Evolutionary conservation across 129 eudicot species (phyloP).

Genomic region (Kitagawia praeruptora): DNA sequence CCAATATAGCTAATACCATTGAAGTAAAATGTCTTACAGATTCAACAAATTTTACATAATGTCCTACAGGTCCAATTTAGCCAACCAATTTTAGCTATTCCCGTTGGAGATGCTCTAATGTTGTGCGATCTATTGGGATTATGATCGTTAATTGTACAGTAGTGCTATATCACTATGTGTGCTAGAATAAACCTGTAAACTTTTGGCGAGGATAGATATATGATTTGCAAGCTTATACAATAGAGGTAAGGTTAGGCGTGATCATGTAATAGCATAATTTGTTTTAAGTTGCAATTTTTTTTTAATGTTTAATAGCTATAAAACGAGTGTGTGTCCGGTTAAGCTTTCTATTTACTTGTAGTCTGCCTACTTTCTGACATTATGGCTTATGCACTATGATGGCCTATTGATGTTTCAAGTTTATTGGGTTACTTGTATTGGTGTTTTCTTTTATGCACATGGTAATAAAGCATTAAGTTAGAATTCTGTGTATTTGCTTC

Average conservation of each 20-base stretch:
- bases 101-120: no score
- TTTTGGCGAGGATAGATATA: background rate
- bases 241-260: background rate
- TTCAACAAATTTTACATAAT: no score
- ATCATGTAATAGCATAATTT: background rate
- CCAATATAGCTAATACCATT: no score
- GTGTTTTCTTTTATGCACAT: background rate
- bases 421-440: background rate
- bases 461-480: background rate
- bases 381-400: background rate
- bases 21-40: no score
- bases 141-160: background rate
- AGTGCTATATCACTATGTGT: background rate
- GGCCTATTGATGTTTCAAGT: background rate
- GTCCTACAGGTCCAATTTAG: no score
- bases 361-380: no score
- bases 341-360: background rate
- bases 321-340: background rate
- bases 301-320: background rate
- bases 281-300: background rate
- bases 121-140: background rate
- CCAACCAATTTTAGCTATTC: no score
- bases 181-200: background rate
- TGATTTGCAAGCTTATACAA: background rate
- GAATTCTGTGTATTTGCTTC: background rate